Evolutionary conservation across 805 yeast genomes (phyloP).

Genomic region (Kodamaea laetipori): DNA sequence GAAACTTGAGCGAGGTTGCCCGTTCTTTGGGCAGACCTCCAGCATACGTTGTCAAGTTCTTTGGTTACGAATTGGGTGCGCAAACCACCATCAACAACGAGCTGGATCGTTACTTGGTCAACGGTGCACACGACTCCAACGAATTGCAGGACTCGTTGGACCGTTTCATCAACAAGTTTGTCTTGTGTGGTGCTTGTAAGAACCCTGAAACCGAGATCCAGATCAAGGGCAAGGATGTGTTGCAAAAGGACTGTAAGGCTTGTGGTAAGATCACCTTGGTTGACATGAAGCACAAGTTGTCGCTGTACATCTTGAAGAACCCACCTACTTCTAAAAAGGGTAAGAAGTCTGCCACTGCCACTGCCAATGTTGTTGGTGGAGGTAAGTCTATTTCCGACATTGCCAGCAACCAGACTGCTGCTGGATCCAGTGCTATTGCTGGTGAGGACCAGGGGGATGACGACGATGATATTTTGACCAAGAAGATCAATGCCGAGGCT

Average conservation of each 20-base stretch:
- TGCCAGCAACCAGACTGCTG: slow-evolving; percentile 50
- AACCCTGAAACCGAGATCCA: slow-evolving; percentile 96
- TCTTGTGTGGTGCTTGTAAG: slow-evolving; percentile 90
- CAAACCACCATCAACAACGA: slow-evolving; percentile 82
- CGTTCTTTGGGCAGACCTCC: slow-evolving; percentile 94
- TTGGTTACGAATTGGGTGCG: slow-evolving; percentile 97
- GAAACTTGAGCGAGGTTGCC: slow-evolving; percentile 89
- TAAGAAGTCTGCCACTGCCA: slow-evolving; percentile 77
- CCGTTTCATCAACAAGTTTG: slow-evolving; percentile 90
- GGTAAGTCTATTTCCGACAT: slow-evolving; percentile 79
- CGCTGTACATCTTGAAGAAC: slow-evolving; percentile 86
- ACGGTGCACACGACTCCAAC: slow-evolving; percentile 89
- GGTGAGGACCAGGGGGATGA: slow-evolving; percentile 38
- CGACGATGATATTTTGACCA: slow-evolving; percentile 74
- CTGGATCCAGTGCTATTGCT: slow-evolving; percentile 31
- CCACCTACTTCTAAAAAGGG: slow-evolving; percentile 67
- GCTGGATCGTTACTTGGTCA: slow-evolving; percentile 85
- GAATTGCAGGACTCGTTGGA: slow-evolving; percentile 93
- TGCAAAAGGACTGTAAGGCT: slow-evolving; percentile 95
- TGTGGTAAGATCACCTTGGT: slow-evolving; percentile 89
- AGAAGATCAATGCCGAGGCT: slow-evolving; percentile 83
- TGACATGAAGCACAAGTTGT: slow-evolving; percentile 83
- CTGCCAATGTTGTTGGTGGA: slow-evolving; percentile 88
- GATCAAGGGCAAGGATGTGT: slow-evolving; percentile 69
- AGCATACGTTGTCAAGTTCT: slow-evolving; percentile 86